Evolutionary conservation across 352 stramenopile species (phyloP), one percentile per base, ranked within the genome.

Genomic region (Blastocystis hominis): DNA sequence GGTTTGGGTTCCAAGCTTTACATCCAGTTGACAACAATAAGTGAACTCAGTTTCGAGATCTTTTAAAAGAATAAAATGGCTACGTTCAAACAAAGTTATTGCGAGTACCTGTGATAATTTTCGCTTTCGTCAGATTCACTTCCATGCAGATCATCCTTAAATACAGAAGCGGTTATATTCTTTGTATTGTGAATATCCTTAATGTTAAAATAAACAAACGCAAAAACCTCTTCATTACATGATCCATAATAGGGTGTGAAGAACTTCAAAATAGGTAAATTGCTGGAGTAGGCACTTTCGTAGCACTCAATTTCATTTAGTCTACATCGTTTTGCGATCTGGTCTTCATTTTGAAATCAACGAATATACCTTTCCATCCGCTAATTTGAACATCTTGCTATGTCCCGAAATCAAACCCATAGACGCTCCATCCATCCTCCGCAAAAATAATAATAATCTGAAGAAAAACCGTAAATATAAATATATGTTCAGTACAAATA

Each of bases 371-470:
- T 47, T 20, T 53, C 63, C 63, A 46, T 42, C 42, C 13, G 15
- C 17, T 44, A 75, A 15, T 53, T 17, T 75, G 7, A 75, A 38
- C 63, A 75, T 75, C 24, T 75, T 75, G 63, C 63, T 75, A 75
- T 75, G 63, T 46, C 63, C 63, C 10, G 63, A 75, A 53, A 75
- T 47, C 63, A 75, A 53, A 47, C 63, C 42, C 63, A 75, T 75
- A 47, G 24, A 34, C 13, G 38, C 42, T 44, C 42, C 42, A 75
- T 46, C 38, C 38, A 53, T 75, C 3, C 3, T 64, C 38, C n/a
- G 30, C 10, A 34, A 64, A 34, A 64, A 4, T 38, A 38, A 30
- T 30, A 0, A 30, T 30, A 30, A 30, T 30, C 24, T 30, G 24
- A 30, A 30, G 24, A 30, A 30, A 30, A 30, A 30, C 24, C 24